Percentiles rank a stretch among this genome's conserved stretches.
Conservation (phyloP, 169 alveolate species). For the Plasmodium malariae region DNA sequence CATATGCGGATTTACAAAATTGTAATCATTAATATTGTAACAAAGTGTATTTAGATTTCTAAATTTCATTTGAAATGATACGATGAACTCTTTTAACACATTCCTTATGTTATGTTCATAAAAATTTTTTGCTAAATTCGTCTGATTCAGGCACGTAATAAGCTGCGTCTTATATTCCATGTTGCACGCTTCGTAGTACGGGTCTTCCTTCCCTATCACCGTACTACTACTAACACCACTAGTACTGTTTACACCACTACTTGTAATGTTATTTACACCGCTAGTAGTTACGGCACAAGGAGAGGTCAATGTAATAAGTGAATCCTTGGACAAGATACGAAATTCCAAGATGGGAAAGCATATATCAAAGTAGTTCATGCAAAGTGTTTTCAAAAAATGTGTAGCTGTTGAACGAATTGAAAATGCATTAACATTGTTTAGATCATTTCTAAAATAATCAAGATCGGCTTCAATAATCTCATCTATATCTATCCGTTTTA, state of each 20-base stretch:
- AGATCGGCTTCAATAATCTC: conserved; percentile 68
- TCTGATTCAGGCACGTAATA: conserved; percentile 45
- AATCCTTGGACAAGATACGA: conserved; percentile 17
- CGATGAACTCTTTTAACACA: conserved; percentile 14
- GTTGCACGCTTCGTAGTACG: conserved; percentile 55
- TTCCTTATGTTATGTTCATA: conserved; percentile 36
- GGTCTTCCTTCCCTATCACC: background rate
- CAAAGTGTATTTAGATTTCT: conserved; percentile 9
- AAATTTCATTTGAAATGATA: conserved; percentile 24
- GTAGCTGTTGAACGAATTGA: conserved; percentile 47
- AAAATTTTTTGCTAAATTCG: conserved; percentile 29
- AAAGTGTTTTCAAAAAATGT: conserved; percentile 45
- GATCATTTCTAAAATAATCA: conserved; percentile 43
- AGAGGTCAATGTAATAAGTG: background rate
- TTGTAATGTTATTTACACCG: background rate
- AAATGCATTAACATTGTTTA: conserved; percentile 48
- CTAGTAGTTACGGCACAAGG: background rate
- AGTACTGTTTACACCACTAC: background rate
- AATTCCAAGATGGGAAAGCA: conserved; percentile 36
- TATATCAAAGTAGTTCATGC: conserved; percentile 35
- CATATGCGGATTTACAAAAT: background rate
- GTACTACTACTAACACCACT: background rate
- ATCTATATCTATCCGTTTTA: conserved; percentile 41
- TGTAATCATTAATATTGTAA: conserved; percentile 12
- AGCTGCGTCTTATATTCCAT: conserved; percentile 51